phyloP scores from a whole-genome alignment of 2,329 filamentous ascomycete genomes.

The Huntiella moniliformis region DNA sequence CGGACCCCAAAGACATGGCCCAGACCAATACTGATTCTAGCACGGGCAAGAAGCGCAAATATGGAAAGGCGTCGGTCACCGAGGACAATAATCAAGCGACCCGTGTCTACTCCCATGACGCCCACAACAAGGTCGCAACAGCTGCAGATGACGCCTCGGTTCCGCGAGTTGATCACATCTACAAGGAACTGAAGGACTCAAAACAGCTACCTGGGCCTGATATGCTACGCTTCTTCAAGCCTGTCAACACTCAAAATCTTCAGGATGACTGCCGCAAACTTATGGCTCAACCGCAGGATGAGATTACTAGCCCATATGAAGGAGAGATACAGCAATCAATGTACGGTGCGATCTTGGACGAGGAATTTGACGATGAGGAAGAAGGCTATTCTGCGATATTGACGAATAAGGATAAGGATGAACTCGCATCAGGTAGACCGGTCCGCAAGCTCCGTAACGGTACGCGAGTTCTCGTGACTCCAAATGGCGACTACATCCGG shows the following conservation, averaged over 20 bases:
- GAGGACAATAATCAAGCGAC: too few species aligned
- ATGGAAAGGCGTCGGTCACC: constrained; percentile 16
- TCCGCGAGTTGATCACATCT: neutral
- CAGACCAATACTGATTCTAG: neutral
- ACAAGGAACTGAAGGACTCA: neutral
- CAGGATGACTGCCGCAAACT: too few species aligned
- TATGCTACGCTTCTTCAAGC: neutral
- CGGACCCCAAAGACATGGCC: neutral
- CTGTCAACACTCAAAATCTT: neutral
- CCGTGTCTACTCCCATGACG: neutral
- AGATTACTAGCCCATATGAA: too few species aligned
- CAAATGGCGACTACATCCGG: constrained; percentile 58
- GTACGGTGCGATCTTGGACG: too few species aligned
- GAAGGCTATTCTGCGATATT: constrained; percentile 20
- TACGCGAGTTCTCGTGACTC: constrained; percentile 52
- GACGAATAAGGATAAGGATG: constrained; percentile 33
- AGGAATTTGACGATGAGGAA: too few species aligned
- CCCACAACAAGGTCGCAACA: constrained; percentile 3
- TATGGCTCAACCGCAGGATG: too few species aligned
- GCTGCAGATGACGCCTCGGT: neutral
- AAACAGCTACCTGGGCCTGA: neutral
- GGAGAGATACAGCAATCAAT: too few species aligned
- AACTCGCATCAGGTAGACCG: constrained; percentile 35
- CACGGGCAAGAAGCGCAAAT: constrained; percentile 13
- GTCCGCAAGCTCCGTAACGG: constrained; percentile 40